Evolutionary conservation across 768 basidiomycete genomes (phyloP).

Genomic region (Mycena sanguinolenta): DNA sequence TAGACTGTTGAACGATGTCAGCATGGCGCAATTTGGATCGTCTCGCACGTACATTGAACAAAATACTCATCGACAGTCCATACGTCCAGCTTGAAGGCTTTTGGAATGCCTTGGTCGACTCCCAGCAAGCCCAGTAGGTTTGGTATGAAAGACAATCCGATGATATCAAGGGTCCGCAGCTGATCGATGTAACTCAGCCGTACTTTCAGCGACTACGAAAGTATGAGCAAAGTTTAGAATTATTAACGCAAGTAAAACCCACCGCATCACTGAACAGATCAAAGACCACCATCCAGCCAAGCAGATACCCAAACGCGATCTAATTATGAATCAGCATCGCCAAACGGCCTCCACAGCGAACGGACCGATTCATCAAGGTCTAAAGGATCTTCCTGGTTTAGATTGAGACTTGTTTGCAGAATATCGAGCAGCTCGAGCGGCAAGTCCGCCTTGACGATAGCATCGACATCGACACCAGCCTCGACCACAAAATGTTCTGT

Average conservation of each 20-base stretch:
- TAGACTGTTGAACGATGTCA: constrained; percentile 61
- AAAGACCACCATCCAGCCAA: constrained; percentile 92
- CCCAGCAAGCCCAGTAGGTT: constrained; percentile 75
- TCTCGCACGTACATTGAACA: constrained; percentile 69
- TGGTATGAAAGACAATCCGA: constrained; percentile 77
- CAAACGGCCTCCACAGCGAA: background rate
- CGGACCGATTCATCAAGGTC: constrained; percentile 57
- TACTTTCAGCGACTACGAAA: constrained; percentile 84
- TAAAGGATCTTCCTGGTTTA: constrained; percentile 51
- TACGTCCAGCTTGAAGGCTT: constrained; percentile 82
- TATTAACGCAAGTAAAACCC: constrained; percentile 48
- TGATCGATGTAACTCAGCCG: constrained; percentile 90
- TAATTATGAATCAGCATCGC: constrained; percentile 34
- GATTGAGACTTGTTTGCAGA: constrained; percentile 62
- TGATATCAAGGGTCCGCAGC: constrained; percentile 76
- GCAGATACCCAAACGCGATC: constrained; percentile 75
- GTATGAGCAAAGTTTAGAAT: background rate
- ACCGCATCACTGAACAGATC: constrained; percentile 89
- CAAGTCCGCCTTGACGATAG: constrained; percentile 63
- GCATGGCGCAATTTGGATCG: background rate
- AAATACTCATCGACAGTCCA: constrained; percentile 91
- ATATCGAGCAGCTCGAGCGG: constrained; percentile 78
- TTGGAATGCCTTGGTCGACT: constrained; percentile 74
- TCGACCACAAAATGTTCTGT: constrained; percentile 92
- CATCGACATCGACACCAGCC: constrained; percentile 82